A percentile compares a stretch with the other conserved stretches of the same genome.
These are phyloP conservation scores for Blastobotrys aristatus DNA, from an alignment of 1,139 yeast species.

Conservation along the genomic window DNA sequence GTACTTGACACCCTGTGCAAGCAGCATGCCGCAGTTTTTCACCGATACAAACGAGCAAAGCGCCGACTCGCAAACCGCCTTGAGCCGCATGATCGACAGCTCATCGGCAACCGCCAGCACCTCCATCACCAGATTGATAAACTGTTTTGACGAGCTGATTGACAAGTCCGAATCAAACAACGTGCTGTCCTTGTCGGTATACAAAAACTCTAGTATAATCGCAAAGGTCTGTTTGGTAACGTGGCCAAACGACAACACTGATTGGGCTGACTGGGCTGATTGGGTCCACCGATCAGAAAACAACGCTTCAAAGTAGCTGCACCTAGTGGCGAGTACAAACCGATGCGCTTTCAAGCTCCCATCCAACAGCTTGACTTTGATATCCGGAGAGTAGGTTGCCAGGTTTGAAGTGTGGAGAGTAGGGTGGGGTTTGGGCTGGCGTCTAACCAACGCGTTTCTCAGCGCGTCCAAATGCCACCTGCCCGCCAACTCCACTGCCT, in stretches of 20 bases:
- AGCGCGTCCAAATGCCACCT: constrained; percentile 21
- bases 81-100: constrained; percentile 54
- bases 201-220: constrained; percentile 50
- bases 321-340: constrained; percentile 48
- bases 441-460: constrained; percentile 22
- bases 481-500: constrained; percentile 22
- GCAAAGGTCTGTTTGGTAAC: constrained; percentile 44
- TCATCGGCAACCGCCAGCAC: constrained; percentile 62
- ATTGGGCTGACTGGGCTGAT: neutral
- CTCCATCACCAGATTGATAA: constrained; percentile 53
- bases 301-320: constrained; percentile 59
- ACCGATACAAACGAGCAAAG: constrained; percentile 52
- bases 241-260: constrained; percentile 28
- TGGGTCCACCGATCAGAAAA: constrained; percentile 52
- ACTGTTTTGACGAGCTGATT: constrained; percentile 37
- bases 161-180: constrained; percentile 40
- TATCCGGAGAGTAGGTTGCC: constrained; percentile 23
- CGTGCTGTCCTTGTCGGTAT: constrained; percentile 47
- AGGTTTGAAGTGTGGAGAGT: constrained; percentile 15
- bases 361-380: constrained; percentile 39
- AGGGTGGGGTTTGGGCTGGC: constrained; percentile 16
- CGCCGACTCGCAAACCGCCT: constrained; percentile 57
- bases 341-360: constrained; percentile 45
- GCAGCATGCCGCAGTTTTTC: constrained; percentile 55
- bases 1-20: constrained; percentile 50